Percentiles rank a stretch among this genome's conserved stretches.
Evolutionary conservation across 2,329 filamentous ascomycete genomes (phyloP).

Genomic region (Xylaria sp.): DNA sequence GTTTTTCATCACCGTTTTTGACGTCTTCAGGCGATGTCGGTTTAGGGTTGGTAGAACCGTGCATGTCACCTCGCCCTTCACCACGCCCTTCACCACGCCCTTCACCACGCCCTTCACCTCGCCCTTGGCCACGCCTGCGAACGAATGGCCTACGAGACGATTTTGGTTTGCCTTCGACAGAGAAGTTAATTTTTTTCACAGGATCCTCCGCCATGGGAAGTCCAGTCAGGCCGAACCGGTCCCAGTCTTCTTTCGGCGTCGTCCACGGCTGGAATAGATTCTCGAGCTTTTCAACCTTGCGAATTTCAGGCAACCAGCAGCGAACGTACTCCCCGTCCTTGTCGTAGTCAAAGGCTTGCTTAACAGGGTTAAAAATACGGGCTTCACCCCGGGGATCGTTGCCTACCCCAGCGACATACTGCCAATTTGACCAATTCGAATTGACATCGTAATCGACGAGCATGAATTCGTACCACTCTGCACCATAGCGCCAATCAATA

Average conservation of each 20-base stretch:
- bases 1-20: background rate
- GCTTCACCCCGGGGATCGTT: conserved; percentile 79
- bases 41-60: conserved; percentile 22
- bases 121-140: conserved; percentile 47
- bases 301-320: conserved; percentile 77
- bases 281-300: conserved; percentile 61
- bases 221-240: conserved; percentile 64
- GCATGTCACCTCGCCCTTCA: conserved; percentile 7
- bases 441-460: conserved; percentile 80
- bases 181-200: conserved; percentile 72
- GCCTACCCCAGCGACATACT: conserved; percentile 81
- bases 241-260: conserved; percentile 66
- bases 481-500: conserved; percentile 83
- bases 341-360: conserved; percentile 83
- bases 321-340: conserved; percentile 74
- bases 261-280: conserved; percentile 78
- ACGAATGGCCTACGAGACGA: conserved; percentile 49
- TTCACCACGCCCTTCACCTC: conserved; percentile 40
- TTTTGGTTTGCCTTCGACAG: conserved; percentile 62
- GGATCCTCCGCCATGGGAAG: conserved; percentile 75
- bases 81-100: conserved; percentile 45
- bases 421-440: conserved; percentile 86
- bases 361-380: conserved; percentile 83
- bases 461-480: conserved; percentile 83
- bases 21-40: conserved; percentile 12